Evolutionary conservation across 139 green algal species (phyloP).

Genomic region (Desmodesmus armatus): DNA sequence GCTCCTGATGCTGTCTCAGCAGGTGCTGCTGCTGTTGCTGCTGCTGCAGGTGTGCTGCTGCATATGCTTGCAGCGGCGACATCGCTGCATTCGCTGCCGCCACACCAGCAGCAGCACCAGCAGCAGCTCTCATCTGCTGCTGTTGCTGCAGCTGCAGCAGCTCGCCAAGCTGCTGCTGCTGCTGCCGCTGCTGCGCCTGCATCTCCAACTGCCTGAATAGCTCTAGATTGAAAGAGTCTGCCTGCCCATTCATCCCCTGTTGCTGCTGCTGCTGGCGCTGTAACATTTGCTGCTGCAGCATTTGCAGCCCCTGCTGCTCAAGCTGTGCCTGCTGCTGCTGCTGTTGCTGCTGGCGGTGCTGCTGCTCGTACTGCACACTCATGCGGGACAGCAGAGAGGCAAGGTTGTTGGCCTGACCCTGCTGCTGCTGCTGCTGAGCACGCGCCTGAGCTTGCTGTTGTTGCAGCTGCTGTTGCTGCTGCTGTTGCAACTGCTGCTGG

Average conservation of each 20-base stretch:
- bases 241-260: too few species aligned
- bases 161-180: not conserved
- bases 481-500: not conserved
- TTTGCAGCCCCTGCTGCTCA: not conserved
- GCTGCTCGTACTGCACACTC: not conserved
- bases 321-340: slow-evolving; percentile 2
- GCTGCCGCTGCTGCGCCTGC: not conserved
- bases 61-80: not conserved
- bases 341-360: not conserved
- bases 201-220: not conserved
- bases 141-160: not conserved
- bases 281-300: slow-evolving; percentile 9
- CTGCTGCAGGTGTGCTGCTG: not conserved
- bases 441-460: slow-evolving; percentile 2
- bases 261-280: not conserved
- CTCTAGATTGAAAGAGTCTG: too few species aligned
- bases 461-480: not conserved
- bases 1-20: not conserved
- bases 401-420: slow-evolving; percentile 16
- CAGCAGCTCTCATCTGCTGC: not conserved
- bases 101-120: not conserved
- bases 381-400: not conserved
- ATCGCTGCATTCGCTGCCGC: not conserved
- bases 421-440: slow-evolving; percentile 27
- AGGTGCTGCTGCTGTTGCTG: not conserved